Percentiles rank a stretch among this genome's conserved stretches.
Conservation (phyloP, 2,329 filamentous ascomycete species). For the Verticillium nonalfalfae region DNA sequence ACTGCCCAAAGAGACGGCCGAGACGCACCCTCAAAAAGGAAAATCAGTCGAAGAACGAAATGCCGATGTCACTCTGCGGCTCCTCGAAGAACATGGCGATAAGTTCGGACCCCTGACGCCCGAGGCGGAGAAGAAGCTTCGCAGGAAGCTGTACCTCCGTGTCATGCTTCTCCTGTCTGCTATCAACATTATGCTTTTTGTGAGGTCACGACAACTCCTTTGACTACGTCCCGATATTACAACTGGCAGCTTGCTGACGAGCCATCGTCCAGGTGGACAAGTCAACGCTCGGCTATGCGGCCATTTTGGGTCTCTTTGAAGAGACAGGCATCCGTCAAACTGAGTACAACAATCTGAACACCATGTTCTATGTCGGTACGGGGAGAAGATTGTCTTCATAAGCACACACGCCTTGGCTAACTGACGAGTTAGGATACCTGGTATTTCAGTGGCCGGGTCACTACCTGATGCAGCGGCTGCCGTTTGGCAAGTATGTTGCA, state of each 20-base stretch:
- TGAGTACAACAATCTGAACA: conserved; percentile 32
- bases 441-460: conserved; percentile 29
- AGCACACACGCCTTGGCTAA: conserved; percentile 16
- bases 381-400: not conserved
- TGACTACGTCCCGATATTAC: not conserved
- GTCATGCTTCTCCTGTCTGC: conserved; percentile 23
- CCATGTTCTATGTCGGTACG: conserved; percentile 33
- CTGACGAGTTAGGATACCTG: conserved; percentile 21
- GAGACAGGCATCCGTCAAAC: conserved; percentile 28
- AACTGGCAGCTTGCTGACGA: not conserved
- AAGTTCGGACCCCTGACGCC: conserved; percentile 21
- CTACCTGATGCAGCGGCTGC: conserved; percentile 31
- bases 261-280: conserved; percentile 25
- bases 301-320: conserved; percentile 32
- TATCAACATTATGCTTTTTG: conserved; percentile 29
- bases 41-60: conserved; percentile 15
- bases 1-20: not conserved
- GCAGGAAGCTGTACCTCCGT: conserved; percentile 24
- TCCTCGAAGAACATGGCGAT: conserved; percentile 26
- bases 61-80: conserved; percentile 26
- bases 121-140: conserved; percentile 21
- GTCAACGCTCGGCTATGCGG: conserved; percentile 30
- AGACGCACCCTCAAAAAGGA: not conserved
- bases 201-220: conserved; percentile 13
- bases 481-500: conserved; percentile 28